Conservation (phyloP, 1,284 basidiomycete species). For the Tilletiopsis washingtonensis region DNA sequence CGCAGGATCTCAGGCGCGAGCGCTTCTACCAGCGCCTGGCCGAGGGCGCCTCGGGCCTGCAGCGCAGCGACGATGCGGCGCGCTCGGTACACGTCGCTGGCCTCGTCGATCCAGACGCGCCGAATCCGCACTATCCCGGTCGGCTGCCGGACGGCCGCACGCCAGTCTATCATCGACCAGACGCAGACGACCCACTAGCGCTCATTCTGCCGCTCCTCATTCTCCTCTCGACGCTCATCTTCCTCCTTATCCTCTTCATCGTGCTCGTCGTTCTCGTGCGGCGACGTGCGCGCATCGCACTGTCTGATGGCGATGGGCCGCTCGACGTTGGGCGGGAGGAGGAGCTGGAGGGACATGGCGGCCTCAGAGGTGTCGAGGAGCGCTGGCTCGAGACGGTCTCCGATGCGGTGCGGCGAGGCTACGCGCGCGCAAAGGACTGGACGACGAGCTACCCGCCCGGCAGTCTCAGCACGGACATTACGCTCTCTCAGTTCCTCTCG, state of each 20-base stretch:
- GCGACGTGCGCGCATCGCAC: slow-evolving; percentile 48
- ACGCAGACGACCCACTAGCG: slow-evolving; percentile 12
- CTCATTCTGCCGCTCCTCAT: slow-evolving; percentile 58
- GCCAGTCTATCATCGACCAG: slow-evolving; percentile 3
- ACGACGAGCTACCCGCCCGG: slow-evolving; percentile 24
- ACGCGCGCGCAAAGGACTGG: slow-evolving; percentile 79
- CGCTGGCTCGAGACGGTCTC: slow-evolving; percentile 82
- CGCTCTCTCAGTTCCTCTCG: slow-evolving; percentile 42
- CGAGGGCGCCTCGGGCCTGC: too few relatives aligned
- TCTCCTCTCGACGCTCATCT: slow-evolving; percentile 81
- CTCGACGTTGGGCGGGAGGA: slow-evolving; percentile 79
- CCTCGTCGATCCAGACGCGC: too few relatives aligned
- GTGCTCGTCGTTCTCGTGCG: slow-evolving; percentile 39
- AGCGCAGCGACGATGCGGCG: too few relatives aligned
- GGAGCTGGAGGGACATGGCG: slow-evolving; percentile 68
- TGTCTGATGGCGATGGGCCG: slow-evolving; percentile 82
- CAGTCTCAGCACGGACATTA: slow-evolving; percentile 43
- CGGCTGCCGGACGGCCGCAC: neutral
- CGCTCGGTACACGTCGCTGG: too few relatives aligned
- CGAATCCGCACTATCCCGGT: too few relatives aligned
- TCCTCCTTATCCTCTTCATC: slow-evolving; percentile 55
- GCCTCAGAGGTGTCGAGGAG: slow-evolving; percentile 79
- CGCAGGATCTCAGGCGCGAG: too few relatives aligned
- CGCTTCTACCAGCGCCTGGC: too few relatives aligned
- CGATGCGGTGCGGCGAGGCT: slow-evolving; percentile 63